phyloP scores from a whole-genome alignment of 768 basidiomycete species.

The Solioccasus polychromus region DNA sequence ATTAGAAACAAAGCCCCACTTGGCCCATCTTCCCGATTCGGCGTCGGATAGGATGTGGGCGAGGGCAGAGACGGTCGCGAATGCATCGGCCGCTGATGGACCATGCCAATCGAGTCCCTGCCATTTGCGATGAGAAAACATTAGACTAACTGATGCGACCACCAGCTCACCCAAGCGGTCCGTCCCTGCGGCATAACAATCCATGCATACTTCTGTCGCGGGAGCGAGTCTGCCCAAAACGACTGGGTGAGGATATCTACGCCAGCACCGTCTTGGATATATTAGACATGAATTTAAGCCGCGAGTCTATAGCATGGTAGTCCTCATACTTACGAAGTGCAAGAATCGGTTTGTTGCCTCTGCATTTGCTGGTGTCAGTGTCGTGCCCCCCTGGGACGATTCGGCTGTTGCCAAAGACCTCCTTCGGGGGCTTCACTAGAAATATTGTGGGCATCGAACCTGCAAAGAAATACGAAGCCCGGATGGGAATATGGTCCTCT shows the following conservation, averaged over 20 bases:
- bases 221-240: slow-evolving; percentile 66
- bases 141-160: background rate
- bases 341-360: slow-evolving; percentile 48
- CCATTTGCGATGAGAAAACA: background rate
- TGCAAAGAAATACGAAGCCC: slow-evolving; percentile 58
- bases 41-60: slow-evolving; percentile 39
- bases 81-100: slow-evolving; percentile 69
- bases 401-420: slow-evolving; percentile 23
- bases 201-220: slow-evolving; percentile 64
- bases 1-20: slow-evolving; percentile 37
- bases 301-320: background rate
- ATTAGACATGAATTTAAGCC: slow-evolving; percentile 2
- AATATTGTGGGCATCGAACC: slow-evolving; percentile 56
- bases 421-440: slow-evolving; percentile 52
- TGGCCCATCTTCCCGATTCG: slow-evolving; percentile 33
- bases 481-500: slow-evolving; percentile 38
- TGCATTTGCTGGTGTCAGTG: slow-evolving; percentile 1
- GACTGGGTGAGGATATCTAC: slow-evolving; percentile 57
- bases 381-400: background rate
- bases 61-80: slow-evolving; percentile 59
- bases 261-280: slow-evolving; percentile 76
- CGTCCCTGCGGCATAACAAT: slow-evolving; percentile 77
- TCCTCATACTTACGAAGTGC: slow-evolving; percentile 53
- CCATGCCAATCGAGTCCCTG: slow-evolving; percentile 95
- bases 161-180: slow-evolving; percentile 68